phyloP scores from a whole-genome alignment of 2,329 filamentous ascomycete genomes.

The Phialophora expanda region DNA sequence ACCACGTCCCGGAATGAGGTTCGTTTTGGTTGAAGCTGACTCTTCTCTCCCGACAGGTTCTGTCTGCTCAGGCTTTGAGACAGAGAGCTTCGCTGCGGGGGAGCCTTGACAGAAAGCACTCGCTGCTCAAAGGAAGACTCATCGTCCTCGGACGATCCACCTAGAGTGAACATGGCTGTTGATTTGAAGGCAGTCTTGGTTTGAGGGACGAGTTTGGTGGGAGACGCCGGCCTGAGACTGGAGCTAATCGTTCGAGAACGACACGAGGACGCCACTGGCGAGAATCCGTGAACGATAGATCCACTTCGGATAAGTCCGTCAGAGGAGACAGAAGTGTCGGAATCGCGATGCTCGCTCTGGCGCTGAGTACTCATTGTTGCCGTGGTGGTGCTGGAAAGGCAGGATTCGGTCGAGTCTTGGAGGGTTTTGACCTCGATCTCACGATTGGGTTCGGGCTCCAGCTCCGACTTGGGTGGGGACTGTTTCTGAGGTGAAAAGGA shows the following conservation, averaged over 20 bases:
- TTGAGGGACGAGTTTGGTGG: conserved; percentile 26
- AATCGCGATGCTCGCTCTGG: conserved; percentile 55
- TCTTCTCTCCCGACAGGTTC: conserved; percentile 42
- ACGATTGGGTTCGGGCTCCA: conserved; percentile 48
- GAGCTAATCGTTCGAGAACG: conserved; percentile 55
- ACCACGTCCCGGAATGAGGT: conserved; percentile 82
- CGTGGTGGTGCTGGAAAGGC: conserved; percentile 63
- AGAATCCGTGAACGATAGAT: conserved; percentile 85
- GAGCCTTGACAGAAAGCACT: conserved; percentile 56
- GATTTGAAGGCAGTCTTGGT: conserved; percentile 49
- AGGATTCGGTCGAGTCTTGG: conserved; percentile 62
- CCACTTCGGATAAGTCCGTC: conserved; percentile 62
- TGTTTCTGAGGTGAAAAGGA: conserved; percentile 49
- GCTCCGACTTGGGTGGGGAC: conserved; percentile 41
- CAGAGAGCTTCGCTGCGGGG: conserved; percentile 42
- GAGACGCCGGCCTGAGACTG: conserved; percentile 8
- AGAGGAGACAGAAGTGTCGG: conserved; percentile 68
- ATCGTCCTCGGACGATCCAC: conserved; percentile 85
- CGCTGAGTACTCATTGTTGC: conserved; percentile 55
- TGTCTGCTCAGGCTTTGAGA: conserved; percentile 57
- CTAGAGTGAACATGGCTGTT: conserved; percentile 70
- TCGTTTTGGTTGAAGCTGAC: conserved; percentile 66
- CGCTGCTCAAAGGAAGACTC: conserved; percentile 73
- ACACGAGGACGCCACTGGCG: conserved; percentile 71
- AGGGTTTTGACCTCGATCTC: conserved; percentile 48